Conservation (phyloP, 2,329 filamentous ascomycete species). For the Fusarium duplospermum region DNA sequence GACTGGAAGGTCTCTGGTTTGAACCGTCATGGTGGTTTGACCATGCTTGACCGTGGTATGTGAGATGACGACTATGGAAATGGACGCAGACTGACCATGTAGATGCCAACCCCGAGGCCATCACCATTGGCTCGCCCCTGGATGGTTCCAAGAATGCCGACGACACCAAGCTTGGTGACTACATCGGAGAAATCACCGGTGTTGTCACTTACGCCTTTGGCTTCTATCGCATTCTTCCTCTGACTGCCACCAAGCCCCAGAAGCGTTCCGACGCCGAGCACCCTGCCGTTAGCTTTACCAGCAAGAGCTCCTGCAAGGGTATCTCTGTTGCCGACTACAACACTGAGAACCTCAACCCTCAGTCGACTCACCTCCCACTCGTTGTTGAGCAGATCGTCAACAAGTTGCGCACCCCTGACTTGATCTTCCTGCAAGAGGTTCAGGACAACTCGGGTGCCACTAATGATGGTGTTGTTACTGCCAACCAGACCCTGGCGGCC, state of each 20-base stretch:
- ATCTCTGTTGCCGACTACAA: slow-evolving; percentile 77
- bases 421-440: slow-evolving; percentile 77
- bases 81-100: slow-evolving; percentile 11
- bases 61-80: background rate
- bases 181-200: slow-evolving; percentile 74
- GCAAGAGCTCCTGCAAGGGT: slow-evolving; percentile 67
- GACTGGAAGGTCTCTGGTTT: slow-evolving; percentile 71
- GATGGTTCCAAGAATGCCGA: slow-evolving; percentile 72
- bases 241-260: slow-evolving; percentile 65
- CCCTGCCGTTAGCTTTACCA: slow-evolving; percentile 63
- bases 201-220: slow-evolving; percentile 74
- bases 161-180: slow-evolving; percentile 73
- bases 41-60: slow-evolving; percentile 66
- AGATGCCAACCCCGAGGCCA: slow-evolving; percentile 77
- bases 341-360: slow-evolving; percentile 73
- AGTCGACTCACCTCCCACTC: slow-evolving; percentile 63
- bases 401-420: slow-evolving; percentile 71
- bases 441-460: slow-evolving; percentile 74
- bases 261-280: slow-evolving; percentile 59
- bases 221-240: slow-evolving; percentile 75
- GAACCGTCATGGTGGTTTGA: slow-evolving; percentile 73
- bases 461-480: slow-evolving; percentile 67
- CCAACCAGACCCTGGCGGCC: slow-evolving; percentile 69
- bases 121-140: slow-evolving; percentile 72
- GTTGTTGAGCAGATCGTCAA: slow-evolving; percentile 74